These are phyloP conservation scores for Cyberlindnera samutprakarnensis DNA, from an alignment of 805 yeast genomes.

Conservation along the genomic window DNA sequence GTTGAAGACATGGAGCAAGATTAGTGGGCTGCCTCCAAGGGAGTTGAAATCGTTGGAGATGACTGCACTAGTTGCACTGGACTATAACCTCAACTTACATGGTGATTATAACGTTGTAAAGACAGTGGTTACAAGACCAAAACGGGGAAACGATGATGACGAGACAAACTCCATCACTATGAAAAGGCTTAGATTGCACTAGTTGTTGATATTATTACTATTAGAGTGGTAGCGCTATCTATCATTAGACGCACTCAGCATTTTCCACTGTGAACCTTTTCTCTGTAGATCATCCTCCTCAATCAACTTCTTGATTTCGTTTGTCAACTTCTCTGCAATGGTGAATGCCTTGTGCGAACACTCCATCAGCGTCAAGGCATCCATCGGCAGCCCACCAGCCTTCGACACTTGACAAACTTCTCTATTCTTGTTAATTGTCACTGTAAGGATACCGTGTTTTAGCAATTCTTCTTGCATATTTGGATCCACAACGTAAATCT, in stretches of 20 bases:
- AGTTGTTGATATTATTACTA: too few species aligned
- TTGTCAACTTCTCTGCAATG: conserved; percentile 58
- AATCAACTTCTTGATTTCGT: conserved; percentile 48
- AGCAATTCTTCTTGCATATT: conserved; percentile 67
- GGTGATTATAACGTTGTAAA: too few species aligned
- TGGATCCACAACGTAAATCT: conserved; percentile 68
- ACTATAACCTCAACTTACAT: conserved; percentile 51
- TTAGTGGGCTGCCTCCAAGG: conserved; percentile 51
- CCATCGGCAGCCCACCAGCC: conserved; percentile 84
- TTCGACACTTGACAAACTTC: conserved; percentile 87
- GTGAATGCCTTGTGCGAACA: conserved; percentile 60
- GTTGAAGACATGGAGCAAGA: conserved; percentile 64
- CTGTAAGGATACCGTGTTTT: conserved; percentile 72
- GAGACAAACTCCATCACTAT: too few species aligned
- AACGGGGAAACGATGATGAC: too few species aligned
- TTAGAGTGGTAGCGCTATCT: conserved; percentile 6
- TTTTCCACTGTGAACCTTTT: conserved; percentile 20
- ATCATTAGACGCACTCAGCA: conserved; percentile 20
- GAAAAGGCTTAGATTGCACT: too few species aligned
- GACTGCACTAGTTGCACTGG: conserved; percentile 41
- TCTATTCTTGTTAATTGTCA: conserved; percentile 82
- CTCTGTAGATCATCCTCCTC: conserved; percentile 16
- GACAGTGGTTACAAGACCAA: too few species aligned
- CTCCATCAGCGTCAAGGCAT: conserved; percentile 58
- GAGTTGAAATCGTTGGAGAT: conserved; percentile 50